phyloP scores from a whole-genome alignment of 768 basidiomycete species.

The Agaricus subrufescens region DNA sequence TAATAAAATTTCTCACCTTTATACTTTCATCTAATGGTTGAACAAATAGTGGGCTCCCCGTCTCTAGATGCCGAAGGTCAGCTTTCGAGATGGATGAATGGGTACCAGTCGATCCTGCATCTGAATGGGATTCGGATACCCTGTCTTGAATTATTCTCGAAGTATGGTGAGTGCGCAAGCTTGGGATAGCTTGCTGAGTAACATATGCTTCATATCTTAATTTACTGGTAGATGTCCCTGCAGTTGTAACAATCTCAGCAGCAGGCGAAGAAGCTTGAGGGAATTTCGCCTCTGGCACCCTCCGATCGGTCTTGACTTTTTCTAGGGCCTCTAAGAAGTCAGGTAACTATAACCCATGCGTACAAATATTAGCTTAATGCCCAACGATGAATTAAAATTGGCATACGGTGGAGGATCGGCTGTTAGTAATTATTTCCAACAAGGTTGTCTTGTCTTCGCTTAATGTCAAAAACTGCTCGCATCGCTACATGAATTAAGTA shows the following conservation, averaged over 20 bases:
- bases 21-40: slow-evolving; percentile 20
- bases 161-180: slow-evolving; percentile 30
- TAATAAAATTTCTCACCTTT: slow-evolving; percentile 9
- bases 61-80: slow-evolving; percentile 24
- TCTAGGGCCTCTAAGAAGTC: slow-evolving; percentile 56
- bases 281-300: slow-evolving; percentile 10
- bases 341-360: slow-evolving; percentile 48
- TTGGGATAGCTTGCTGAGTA: slow-evolving; percentile 46
- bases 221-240: slow-evolving; percentile 27
- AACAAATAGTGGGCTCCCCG: slow-evolving; percentile 42
- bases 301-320: slow-evolving; percentile 9
- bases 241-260: slow-evolving; percentile 6
- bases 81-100: neutral
- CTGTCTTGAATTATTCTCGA: slow-evolving; percentile 20
- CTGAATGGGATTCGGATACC: slow-evolving; percentile 29
- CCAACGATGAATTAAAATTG: neutral
- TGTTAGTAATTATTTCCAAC: slow-evolving; percentile 38
- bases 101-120: slow-evolving; percentile 16
- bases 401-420: slow-evolving; percentile 51
- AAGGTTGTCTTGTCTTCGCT: slow-evolving; percentile 41
- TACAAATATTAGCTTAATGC: neutral
- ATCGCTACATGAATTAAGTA: slow-evolving; percentile 44
- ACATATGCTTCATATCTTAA: slow-evolving; percentile 73
- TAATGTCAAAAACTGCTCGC: slow-evolving; percentile 59
- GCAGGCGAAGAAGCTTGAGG: slow-evolving; percentile 6